A percentile compares a stretch with the other conserved stretches of the same genome.
These are phyloP conservation scores for Gossypium gossypioides DNA, from an alignment of 441 rosid genomes.

Conservation along the genomic window DNA sequence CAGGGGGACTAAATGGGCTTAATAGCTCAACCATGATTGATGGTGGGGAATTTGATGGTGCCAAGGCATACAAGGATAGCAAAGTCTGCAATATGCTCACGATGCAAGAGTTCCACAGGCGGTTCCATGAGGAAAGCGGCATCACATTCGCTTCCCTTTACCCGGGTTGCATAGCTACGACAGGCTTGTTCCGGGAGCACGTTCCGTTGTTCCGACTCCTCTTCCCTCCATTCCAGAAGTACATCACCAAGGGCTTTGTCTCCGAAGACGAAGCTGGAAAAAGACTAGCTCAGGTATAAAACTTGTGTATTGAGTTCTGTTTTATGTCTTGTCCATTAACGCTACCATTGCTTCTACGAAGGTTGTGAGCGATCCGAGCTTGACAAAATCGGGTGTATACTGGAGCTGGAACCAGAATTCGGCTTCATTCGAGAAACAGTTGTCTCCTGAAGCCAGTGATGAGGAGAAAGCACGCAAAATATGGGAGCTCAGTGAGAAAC, in stretches of 20 bases:
- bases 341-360: conserved; percentile 16
- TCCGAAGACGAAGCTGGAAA: conserved; percentile 89
- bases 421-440: conserved; percentile 75
- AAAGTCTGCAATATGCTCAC: conserved; percentile 93
- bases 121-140: conserved; percentile 74
- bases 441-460: conserved; percentile 77
- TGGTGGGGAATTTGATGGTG: conserved; percentile 87
- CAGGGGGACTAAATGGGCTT: conserved; percentile 53
- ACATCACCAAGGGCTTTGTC: conserved; percentile 80
- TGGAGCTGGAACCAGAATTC: conserved; percentile 93
- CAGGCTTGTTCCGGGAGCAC: conserved; percentile 85
- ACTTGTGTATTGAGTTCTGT: background rate
- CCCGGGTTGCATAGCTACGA: conserved; percentile 91
- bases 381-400: conserved; percentile 75
- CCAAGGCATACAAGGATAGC: conserved; percentile 96
- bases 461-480: conserved; percentile 64
- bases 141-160: conserved; percentile 79
- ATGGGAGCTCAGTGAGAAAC: conserved; percentile 84
- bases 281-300: conserved; percentile 79
- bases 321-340: background rate
- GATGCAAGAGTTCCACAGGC: conserved; percentile 84
- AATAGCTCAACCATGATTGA: conserved; percentile 87
- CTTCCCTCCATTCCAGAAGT: conserved; percentile 88
- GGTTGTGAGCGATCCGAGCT: conserved; percentile 77
- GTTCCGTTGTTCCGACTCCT: conserved; percentile 64